Evolutionary conservation across 441 rosid species (phyloP), one percentile per base, ranked within the genome.

Genomic region (Omphalea diandra): DNA sequence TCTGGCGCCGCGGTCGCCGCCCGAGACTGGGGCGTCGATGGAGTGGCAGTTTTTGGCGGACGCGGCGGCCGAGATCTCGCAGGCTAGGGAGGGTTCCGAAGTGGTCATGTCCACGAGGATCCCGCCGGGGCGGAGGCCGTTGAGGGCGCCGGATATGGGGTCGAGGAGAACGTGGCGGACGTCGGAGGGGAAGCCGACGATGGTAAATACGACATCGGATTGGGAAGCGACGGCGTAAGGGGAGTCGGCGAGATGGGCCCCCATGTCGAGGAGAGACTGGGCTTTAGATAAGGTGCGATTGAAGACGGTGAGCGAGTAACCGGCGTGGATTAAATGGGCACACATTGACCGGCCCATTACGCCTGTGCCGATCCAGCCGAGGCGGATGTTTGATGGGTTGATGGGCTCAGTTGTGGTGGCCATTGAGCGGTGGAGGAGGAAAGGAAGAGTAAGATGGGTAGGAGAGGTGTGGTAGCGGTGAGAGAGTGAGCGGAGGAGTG

Each of bases 281-380:
- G 97, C 94, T 65, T 93, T 91, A 75, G 95, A 79, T 75, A 80
- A 64, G 26, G 98, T 91, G 31, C 94, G 89, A 71, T 86, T 94
- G 91, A 88, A 91, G 79, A 94, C 83, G 52, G 95, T 84, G 75
- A 91, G 73, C n/a, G 85, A 53, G 79, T 83, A 94, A 63, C 98
- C 98, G 62, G 97, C 95, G 61, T 72, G 71, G 81, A 91, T 80
- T 29, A 93, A 73, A 79, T 91, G 97, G 60, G 82, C 74, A 65
- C 98, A 91, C 96, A 93, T 90, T 53, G 88, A 88, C 20, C 81
- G 67, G 36, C 94, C 98, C 97, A 93, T 90, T 0, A 93, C 81
- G 41, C 98, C 96, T 53, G 91, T 93, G 33, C 97, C 96, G 56
- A 91, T 89, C 98, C 97, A 93, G 3, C 97, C 97, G n/a, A 91